phyloP scores from a whole-genome alignment of 202 grass and related monocot genomes.

The Schoenoplectus triqueter region DNA sequence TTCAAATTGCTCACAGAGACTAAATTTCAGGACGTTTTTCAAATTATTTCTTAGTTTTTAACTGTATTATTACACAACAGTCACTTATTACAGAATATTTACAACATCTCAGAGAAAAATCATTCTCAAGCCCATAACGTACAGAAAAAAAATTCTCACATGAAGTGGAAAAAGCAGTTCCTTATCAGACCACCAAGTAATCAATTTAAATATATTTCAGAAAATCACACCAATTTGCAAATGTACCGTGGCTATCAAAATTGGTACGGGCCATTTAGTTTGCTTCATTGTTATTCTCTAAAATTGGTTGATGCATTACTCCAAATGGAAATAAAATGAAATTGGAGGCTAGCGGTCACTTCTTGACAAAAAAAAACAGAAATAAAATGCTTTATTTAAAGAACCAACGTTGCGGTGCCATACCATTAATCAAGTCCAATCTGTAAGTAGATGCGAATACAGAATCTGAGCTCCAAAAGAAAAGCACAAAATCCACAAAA shows the following conservation, averaged over 20 bases:
- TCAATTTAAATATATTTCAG: background rate
- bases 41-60: background rate
- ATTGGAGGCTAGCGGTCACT: background rate
- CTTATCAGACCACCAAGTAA: background rate
- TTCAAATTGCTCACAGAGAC: slow-evolving; percentile 15
- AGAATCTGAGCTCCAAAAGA: background rate
- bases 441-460: background rate
- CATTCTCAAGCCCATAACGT: too few species aligned
- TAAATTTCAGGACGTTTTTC: background rate
- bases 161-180: background rate
- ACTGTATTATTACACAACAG: background rate
- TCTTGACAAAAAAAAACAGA: background rate
- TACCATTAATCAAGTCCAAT: slow-evolving; percentile 11
- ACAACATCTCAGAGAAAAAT: background rate
- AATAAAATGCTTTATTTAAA: slow-evolving; percentile 18
- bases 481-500: background rate
- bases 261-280: background rate
- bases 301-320: background rate
- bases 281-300: slow-evolving; percentile 1
- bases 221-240: background rate
- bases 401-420: background rate
- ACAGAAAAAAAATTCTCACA: background rate
- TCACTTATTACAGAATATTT: background rate
- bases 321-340: background rate
- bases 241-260: background rate